Evolutionary conservation across 2,329 filamentous ascomycete genomes (phyloP), one percentile per base, ranked within the genome.

Genomic region (Colletotrichum aenigma): DNA sequence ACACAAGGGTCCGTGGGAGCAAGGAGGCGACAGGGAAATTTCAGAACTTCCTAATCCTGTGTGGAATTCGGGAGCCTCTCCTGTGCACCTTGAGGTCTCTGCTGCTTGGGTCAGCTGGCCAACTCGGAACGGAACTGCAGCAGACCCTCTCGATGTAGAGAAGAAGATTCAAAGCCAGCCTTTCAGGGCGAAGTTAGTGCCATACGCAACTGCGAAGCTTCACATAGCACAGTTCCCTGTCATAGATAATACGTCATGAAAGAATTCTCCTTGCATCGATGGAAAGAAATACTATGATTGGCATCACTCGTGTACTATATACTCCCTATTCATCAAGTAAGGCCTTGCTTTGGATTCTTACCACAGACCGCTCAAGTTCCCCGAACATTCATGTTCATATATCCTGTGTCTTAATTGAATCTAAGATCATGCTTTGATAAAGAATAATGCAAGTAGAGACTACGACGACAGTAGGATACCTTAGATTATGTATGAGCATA

Each of bases 161-260:
- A 81, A 78, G n/a, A 80, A 81, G 65, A 79, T 84, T 15, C 82
- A 82, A n/a, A 32, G 43, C 5, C 24, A 58, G 16, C n/a, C 3
- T 6, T 71, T 71, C 34, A 34, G 16, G 7, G 43, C 60, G 1
- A 61, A 28, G 7, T 73, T 89, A 21, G 82, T 85, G 15, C 88
- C 87, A n/a, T 88, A 86, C 79, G 87, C 86, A 3, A 84, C 84
- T 52, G 84, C 87, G 16, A 88, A 87, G 78, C 78, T 89, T 72
- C 87, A 87, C 75, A 87, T 89, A 79, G 85, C 84, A 13, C 84
- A 88, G 71, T 81, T 87, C 38, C 85, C 86, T 34, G 67, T 74
- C 34, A 28, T 76, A n/a, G 61, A 70, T 2, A 43, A 0, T 61
- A 7, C 16, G 7, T 52, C 43, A 7, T 52, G 43, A 52, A 21